Percentiles rank a stretch among this genome's conserved stretches.
Evolutionary conservation across 2,329 filamentous ascomycete species (phyloP).

Genomic region (Xylariaceae sp.): DNA sequence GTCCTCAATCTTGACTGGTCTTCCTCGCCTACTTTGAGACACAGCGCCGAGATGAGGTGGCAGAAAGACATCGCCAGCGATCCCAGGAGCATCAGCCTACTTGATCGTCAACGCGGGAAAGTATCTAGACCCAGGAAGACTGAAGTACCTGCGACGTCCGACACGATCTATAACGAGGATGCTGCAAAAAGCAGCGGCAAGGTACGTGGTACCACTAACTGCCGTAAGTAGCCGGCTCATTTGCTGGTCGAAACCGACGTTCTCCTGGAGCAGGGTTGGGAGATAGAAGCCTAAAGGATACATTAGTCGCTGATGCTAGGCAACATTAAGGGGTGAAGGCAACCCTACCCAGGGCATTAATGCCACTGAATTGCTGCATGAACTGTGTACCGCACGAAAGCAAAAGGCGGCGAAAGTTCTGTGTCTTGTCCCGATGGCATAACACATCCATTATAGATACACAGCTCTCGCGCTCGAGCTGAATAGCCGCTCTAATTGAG

Average conservation of each 20-base stretch:
- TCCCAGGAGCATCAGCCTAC: conserved; percentile 45
- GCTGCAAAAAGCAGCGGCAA: conserved; percentile 41
- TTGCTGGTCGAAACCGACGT: conserved; percentile 55
- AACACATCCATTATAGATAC: conserved; percentile 40
- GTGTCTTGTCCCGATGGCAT: conserved; percentile 42
- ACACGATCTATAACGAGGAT: conserved; percentile 44
- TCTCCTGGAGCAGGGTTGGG: conserved; percentile 58
- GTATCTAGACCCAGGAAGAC: background rate
- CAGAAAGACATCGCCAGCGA: conserved; percentile 39
- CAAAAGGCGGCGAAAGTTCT: conserved; percentile 42
- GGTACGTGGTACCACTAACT: conserved; percentile 48
- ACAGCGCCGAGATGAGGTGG: conserved; percentile 43
- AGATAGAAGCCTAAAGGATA: conserved; percentile 45
- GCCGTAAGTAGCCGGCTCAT: conserved; percentile 59
- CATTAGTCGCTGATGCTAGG: conserved; percentile 24
- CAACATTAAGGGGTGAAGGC: background rate
- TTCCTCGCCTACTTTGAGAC: conserved; percentile 37
- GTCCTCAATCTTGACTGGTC: conserved; percentile 34
- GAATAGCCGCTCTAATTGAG: conserved; percentile 41
- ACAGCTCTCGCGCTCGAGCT: conserved; percentile 39
- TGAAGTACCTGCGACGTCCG: conserved; percentile 45
- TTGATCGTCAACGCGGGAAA: background rate
- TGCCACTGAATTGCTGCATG: conserved; percentile 50
- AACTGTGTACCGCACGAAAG: conserved; percentile 50
- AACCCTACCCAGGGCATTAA: conserved; percentile 40